Percentiles rank a stretch among this genome's conserved stretches.
Conservation (phyloP, 306 rosid genomes). For the Castanospermum australe region DNA sequence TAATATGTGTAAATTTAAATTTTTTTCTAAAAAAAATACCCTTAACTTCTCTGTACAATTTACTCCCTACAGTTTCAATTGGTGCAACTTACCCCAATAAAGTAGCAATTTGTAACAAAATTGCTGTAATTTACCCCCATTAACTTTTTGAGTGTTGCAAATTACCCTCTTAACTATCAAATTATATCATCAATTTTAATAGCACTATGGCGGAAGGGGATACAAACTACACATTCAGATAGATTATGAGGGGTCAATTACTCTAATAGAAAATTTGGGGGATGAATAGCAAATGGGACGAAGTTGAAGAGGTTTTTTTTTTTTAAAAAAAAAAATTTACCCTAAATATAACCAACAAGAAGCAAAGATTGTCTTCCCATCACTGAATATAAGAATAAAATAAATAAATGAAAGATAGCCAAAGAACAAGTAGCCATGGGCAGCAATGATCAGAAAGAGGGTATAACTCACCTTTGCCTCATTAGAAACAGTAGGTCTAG, state of each 20-base stretch:
- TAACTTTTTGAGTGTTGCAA: not conserved
- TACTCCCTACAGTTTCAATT: too few relatives aligned
- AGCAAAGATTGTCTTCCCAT: not conserved
- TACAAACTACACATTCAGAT: not conserved
- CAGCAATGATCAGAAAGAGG: conserved; percentile 1
- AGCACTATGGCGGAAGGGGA: not conserved
- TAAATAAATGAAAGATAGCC: not conserved
- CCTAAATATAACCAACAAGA: conserved; percentile 3
- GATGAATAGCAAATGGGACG: not conserved
- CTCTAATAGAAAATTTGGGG: too few relatives aligned
- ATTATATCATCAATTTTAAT: not conserved
- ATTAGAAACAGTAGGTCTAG: conserved; percentile 81
- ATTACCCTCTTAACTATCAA: not conserved
- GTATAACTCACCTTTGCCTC: conserved; percentile 88
- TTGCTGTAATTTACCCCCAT: too few relatives aligned
- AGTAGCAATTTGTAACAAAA: too few relatives aligned
- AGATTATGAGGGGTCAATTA: not conserved
- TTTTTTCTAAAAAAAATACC: too few relatives aligned
- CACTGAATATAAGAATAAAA: not conserved
- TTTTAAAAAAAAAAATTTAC: too few relatives aligned
- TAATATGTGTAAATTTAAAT: too few relatives aligned
- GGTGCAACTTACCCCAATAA: too few relatives aligned
- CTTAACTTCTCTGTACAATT: too few relatives aligned
- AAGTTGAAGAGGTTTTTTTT: not conserved
- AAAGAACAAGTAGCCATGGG: not conserved